These are phyloP conservation scores for Kregervanrija delftensis DNA, from an alignment of 805 yeast genomes.

Conservation along the genomic window DNA sequence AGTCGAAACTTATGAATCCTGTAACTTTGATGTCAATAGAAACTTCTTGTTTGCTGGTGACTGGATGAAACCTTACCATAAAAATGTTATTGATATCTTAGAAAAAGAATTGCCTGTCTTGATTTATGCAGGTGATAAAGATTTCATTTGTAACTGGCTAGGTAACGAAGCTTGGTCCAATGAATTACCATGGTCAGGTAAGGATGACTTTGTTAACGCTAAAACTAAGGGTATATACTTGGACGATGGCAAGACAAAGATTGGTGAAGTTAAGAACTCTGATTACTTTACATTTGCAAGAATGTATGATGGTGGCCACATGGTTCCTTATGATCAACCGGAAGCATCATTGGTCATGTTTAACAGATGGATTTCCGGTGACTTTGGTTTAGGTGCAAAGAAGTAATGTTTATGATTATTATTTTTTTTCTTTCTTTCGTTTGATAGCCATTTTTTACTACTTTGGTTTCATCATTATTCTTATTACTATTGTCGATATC, in stretches of 20 bases:
- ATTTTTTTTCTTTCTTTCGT: background rate
- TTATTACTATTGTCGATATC: background rate
- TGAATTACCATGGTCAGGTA: constrained; percentile 56
- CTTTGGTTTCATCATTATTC: background rate
- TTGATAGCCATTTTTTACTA: background rate
- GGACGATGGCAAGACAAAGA: constrained; percentile 30
- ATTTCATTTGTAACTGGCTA: constrained; percentile 87
- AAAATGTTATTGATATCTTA: constrained; percentile 49
- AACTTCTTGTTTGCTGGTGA: constrained; percentile 55
- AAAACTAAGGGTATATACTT: constrained; percentile 18
- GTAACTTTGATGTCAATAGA: constrained; percentile 43
- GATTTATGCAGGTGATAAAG: constrained; percentile 92
- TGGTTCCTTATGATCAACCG: constrained; percentile 90
- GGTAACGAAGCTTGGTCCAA: constrained; percentile 85
- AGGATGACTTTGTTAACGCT: constrained; percentile 21
- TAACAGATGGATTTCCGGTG: constrained; percentile 68
- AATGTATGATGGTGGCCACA: constrained; percentile 79
- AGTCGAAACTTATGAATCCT: constrained; percentile 41
- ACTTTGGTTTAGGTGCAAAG: constrained; percentile 29
- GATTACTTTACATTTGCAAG: constrained; percentile 71
- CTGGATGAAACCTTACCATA: constrained; percentile 59
- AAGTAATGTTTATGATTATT: background rate
- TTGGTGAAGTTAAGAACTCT: constrained; percentile 72
- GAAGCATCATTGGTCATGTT: constrained; percentile 62
- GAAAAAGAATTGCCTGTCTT: constrained; percentile 71